Evolutionary conservation across 257 asterid species (phyloP), one percentile per base, ranked within the genome.

Genomic region (Solanum virginianum): DNA sequence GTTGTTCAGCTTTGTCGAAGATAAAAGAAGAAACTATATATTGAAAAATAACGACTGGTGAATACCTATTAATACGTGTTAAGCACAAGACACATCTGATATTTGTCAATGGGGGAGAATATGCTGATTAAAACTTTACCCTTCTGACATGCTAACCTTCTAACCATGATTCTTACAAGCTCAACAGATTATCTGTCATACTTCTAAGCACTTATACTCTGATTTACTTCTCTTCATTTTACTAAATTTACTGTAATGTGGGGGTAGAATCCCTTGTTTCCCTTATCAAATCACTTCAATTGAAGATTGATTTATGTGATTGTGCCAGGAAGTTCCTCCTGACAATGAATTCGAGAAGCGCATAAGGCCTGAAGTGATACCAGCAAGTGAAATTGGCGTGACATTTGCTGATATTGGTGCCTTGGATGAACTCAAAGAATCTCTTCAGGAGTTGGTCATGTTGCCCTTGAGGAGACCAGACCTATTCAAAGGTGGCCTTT

Each of bases 341-440:
- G 98, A 95, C 88, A 95, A 95, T 83, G 98, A 95, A 88, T 94
- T 93, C 36, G 98, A 95, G 88, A 94, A 92, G 89, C 95, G 95
- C 39, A 94, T 94, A 74, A 83, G 98, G 54, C 97, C 98, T 43
- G 98, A 95, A 89, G 98, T 95, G 41, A 95, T 94, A 87, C 95
- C 97, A 39, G 96, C 98, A 36, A 90, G 84, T 86, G 95, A 92
- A 74, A 93, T 93, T 22, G 92, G 93, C 39, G 94, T 95, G 79
- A 93, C 97, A 57, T 95, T 95, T 86, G 93, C 92, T 63, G 98
- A 95, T 85, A 92, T 95, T 53, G 98, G 98, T 32, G 94, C 98
- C 83, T 84, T 95, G 84, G 97, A 95, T 22, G 98, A 95, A 74
- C 91, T 88, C 69, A 95, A 95, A 86, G 96, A 90, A 84, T 94